phyloP scores from a whole-genome alignment of 192 early-diverging fungal genomes.

The Polychytrium aggregatum region DNA sequence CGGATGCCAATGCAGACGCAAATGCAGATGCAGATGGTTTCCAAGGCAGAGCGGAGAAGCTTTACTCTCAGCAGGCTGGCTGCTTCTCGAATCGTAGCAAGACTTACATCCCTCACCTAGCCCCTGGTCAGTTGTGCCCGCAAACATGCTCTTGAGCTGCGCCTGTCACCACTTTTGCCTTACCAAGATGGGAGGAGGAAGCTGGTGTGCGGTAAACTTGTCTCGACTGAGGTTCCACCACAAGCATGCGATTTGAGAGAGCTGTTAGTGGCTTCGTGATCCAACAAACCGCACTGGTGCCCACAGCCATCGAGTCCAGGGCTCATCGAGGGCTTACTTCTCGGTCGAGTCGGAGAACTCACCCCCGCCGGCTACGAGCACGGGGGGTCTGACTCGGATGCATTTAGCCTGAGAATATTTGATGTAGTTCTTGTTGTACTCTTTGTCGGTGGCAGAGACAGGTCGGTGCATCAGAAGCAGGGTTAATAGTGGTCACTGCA shows the following conservation, averaged over 20 bases:
- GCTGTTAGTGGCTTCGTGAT: not conserved
- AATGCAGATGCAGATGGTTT: too few species aligned
- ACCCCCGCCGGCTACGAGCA: constrained; percentile 25
- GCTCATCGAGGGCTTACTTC: constrained; percentile 14
- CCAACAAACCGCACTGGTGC: constrained; percentile 1
- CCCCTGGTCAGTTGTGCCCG: constrained; percentile 8
- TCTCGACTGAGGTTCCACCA: constrained; percentile 18
- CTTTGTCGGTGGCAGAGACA: constrained; percentile 1
- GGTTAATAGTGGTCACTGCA: not conserved
- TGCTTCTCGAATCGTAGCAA: too few species aligned
- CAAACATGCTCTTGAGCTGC: not conserved
- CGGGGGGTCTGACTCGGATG: constrained; percentile 20
- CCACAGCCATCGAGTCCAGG: not conserved
- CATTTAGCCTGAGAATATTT: constrained; percentile 15
- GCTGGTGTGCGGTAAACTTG: constrained; percentile 19
- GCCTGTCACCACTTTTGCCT: not conserved
- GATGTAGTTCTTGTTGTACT: constrained; percentile 32
- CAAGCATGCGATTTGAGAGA: not conserved
- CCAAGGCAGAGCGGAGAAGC: too few species aligned
- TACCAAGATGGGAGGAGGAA: constrained; percentile 22
- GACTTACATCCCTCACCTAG: too few species aligned
- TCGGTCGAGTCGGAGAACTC: constrained; percentile 30
- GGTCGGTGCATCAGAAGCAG: not conserved
- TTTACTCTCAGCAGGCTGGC: too few species aligned
- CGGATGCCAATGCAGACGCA: too few species aligned